Conservation (phyloP, 768 basidiomycete genomes). For the Daedaleopsis sinensis region DNA sequence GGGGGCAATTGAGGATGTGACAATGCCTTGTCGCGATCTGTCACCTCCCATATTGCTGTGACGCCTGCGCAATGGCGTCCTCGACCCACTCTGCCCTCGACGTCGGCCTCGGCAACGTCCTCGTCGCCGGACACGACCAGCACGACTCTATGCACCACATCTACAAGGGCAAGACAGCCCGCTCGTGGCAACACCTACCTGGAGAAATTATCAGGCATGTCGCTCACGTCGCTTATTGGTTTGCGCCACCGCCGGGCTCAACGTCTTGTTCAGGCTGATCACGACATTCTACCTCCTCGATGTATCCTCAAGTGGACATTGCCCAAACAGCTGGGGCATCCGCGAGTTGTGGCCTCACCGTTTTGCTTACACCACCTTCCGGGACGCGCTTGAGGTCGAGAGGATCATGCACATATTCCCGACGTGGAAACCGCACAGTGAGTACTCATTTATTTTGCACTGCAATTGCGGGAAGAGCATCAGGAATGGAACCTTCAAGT, state of each 20-base stretch:
- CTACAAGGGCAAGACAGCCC: slow-evolving; percentile 60
- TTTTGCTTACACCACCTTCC: slow-evolving; percentile 62
- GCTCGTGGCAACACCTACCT: slow-evolving; percentile 66
- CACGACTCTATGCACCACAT: slow-evolving; percentile 3
- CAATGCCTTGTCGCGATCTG: slow-evolving; percentile 32
- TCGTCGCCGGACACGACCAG: slow-evolving; percentile 1
- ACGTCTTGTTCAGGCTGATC: slow-evolving; percentile 47
- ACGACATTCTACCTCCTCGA: slow-evolving; percentile 61
- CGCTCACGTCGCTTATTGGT: slow-evolving; percentile 3
- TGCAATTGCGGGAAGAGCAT: slow-evolving; percentile 1
- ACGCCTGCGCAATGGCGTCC: slow-evolving; percentile 28
- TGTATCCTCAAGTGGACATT: slow-evolving; percentile 45
- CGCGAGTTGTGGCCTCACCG: slow-evolving; percentile 62
- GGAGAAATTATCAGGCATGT: slow-evolving; percentile 62
- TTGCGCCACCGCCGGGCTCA: slow-evolving; percentile 21
- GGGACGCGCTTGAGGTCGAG: slow-evolving; percentile 64
- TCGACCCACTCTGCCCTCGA: slow-evolving; percentile 18
- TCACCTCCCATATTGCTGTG: slow-evolving; percentile 31
- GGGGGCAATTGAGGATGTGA: slow-evolving; percentile 25
- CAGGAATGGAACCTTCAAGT: slow-evolving; percentile 16
- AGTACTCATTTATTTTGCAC: slow-evolving; percentile 34
- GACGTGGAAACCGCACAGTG: slow-evolving; percentile 62
- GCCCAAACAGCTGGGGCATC: slow-evolving; percentile 50
- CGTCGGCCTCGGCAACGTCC: slow-evolving; percentile 17
- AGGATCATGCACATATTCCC: slow-evolving; percentile 65